Base-by-base conservation (phyloP, 345 rosid genomes). In the Aquilaria malaccensis region DNA sequence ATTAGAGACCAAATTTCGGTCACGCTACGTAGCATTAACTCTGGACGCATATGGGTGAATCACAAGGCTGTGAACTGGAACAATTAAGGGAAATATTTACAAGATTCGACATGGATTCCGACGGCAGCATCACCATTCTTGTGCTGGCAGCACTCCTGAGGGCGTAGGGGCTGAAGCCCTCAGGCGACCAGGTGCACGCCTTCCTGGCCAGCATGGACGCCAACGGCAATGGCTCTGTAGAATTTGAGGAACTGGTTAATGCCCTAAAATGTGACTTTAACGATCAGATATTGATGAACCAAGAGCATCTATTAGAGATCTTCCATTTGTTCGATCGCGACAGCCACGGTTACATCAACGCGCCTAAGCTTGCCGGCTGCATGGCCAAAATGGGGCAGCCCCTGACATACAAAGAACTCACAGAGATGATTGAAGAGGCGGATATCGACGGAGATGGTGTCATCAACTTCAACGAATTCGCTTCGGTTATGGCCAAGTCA, bases 311-410 rank as follows among this genome's bases (percentile, higher is more conserved):
- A 9, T 29, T 76, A 10, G 84, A 77, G 66, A 75, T 84, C 31
- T 93, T 93, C 64, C 84, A 70, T 2, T 76, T 86, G 7, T 89
- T 92, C 9, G 95, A 87, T 52, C 78, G 89, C 0, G 91, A 93
- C 0, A 91, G 97, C 2, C 87, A 87, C 0, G 98, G 95, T 9
- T 82, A 73, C 77, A 93, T 93, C 51, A 85, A 82, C 11, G 81
- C 95, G 0, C 91, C 89, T 0, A 97, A 93, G 78, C 70, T 93
- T 0, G 96, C 98, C 0, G 91, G 95, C 2, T 71, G 88, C 0
- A 87, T 87, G 96, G 91, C 98, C 33, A 86, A 92, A 61, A 82
- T 92, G 93, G 91, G 98, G 2, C 93, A 89, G 43, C 94, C 93
- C 0, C 75, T 89, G 53, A 85, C 95, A 13, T 89, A 82, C 46